phyloP scores from a whole-genome alignment of 768 basidiomycete species.

The Russula sp. region DNA sequence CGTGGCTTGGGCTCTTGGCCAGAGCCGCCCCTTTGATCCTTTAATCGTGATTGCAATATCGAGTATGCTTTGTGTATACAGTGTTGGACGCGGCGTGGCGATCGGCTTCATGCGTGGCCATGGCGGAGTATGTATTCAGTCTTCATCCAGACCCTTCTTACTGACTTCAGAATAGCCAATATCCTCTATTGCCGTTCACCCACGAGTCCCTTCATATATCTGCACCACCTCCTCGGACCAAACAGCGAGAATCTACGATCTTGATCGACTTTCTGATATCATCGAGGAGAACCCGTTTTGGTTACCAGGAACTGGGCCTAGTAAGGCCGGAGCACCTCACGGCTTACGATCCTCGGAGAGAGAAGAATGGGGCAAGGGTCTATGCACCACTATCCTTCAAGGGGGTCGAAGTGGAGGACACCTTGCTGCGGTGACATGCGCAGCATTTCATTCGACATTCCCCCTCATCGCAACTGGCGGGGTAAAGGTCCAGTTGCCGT shows the following conservation, averaged over 20 bases:
- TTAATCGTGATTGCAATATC: slow-evolving; percentile 55
- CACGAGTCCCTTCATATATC: slow-evolving; percentile 53
- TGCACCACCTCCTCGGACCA: slow-evolving; percentile 74
- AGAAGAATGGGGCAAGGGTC: slow-evolving; percentile 57
- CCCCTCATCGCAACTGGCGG: slow-evolving; percentile 77
- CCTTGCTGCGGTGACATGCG: slow-evolving; percentile 61
- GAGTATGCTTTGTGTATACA: slow-evolving; percentile 56
- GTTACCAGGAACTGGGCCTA: slow-evolving; percentile 50
- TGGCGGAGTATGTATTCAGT: slow-evolving; percentile 24
- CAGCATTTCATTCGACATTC: slow-evolving; percentile 62
- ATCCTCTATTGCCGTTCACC: slow-evolving; percentile 67
- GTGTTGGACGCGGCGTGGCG: slow-evolving; percentile 42
- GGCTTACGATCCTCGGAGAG: slow-evolving; percentile 58
- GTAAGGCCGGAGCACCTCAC: slow-evolving; percentile 64
- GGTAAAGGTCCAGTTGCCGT: slow-evolving; percentile 42
- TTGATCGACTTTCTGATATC: slow-evolving; percentile 39
- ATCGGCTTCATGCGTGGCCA: slow-evolving; percentile 48
- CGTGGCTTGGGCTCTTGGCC: slow-evolving; percentile 60
- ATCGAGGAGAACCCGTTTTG: slow-evolving; percentile 52
- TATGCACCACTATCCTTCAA: slow-evolving; percentile 61
- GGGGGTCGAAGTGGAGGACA: slow-evolving; percentile 76
- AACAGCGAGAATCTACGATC: slow-evolving; percentile 67
- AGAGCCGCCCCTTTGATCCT: slow-evolving; percentile 48
- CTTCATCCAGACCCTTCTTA: background rate
- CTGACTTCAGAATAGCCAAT: slow-evolving; percentile 46